A percentile compares a stretch with the other conserved stretches of the same genome.
These are phyloP conservation scores for Claviceps monticola DNA, from an alignment of 2,329 filamentous ascomycete genomes.

Conservation along the genomic window DNA sequence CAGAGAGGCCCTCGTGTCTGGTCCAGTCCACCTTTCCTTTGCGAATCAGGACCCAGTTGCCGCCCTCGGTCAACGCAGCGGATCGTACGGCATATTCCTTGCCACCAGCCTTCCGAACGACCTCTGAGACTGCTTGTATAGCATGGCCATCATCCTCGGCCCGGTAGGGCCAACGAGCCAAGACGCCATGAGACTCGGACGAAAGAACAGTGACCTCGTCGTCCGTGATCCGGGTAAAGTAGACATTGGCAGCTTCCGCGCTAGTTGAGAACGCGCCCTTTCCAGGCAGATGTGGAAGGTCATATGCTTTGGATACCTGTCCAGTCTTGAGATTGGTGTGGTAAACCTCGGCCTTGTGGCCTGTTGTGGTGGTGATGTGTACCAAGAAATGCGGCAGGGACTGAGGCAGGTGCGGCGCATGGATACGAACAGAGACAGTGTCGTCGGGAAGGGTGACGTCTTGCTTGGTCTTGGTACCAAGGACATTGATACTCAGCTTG, in stretches of 20 bases:
- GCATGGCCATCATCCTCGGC: conserved; percentile 29
- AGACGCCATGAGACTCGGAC: conserved; percentile 60
- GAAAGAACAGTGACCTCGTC: conserved; percentile 62
- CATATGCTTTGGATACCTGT: conserved; percentile 63
- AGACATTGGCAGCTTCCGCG: conserved; percentile 67
- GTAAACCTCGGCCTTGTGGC: conserved; percentile 75
- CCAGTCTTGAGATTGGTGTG: conserved; percentile 62
- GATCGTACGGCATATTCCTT: conserved; percentile 64
- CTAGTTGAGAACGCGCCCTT: conserved; percentile 67
- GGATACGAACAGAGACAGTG: conserved; percentile 45
- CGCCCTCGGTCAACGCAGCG: conserved; percentile 51
- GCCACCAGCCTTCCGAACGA: conserved; percentile 53
- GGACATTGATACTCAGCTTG: conserved; percentile 57
- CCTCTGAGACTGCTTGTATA: conserved; percentile 64
- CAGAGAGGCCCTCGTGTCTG: conserved; percentile 69
- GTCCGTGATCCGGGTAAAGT: conserved; percentile 70
- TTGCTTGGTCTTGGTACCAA: conserved; percentile 45
- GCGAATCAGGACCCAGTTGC: conserved; percentile 71
- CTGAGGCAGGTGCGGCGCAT: conserved; percentile 59
- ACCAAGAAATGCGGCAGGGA: conserved; percentile 74
- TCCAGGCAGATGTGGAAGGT: conserved; percentile 57
- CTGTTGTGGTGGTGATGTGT: conserved; percentile 55
- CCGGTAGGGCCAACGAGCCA: conserved; percentile 59
- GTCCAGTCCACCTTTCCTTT: conserved; percentile 74
- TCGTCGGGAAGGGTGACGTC: conserved; percentile 36